Base-by-base conservation (phyloP, 2,329 filamentous ascomycete species). In the Biscogniauxia marginata region DNA sequence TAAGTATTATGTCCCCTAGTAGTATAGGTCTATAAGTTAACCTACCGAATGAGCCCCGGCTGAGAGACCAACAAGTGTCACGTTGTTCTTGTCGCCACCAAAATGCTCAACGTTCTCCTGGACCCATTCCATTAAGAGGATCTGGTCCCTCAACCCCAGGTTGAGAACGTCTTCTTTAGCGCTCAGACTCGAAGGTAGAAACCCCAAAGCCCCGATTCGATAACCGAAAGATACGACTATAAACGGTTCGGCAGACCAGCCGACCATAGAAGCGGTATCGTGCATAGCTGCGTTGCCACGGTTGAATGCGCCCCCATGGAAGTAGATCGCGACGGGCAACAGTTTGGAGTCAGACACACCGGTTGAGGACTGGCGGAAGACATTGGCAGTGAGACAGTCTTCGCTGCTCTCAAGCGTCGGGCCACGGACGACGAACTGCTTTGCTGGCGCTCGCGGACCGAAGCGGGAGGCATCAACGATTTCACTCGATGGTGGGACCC, bases 191-290 rank as follows among this genome's bases (percentile, higher is more conserved):
- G 71, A 84, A 21, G 77, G 77, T n/a, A 88, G 65, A 65, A 89
- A 88, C 0, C 86, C 86, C 64, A 87, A 76, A 3, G 80, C 79
- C 7, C 79, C 78, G 43, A 86, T 75, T 7, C 84, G 76, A 65
- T 85, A 79, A 61, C 76, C 76, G 64, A 81, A 76, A 30, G 74
- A 76, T 1, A 82, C 73, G 4, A 71, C 78, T 44, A 84, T 73
- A 53, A 82, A 75, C 0, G 77, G 76, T 53, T 74, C 63, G 9
- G 64, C 69, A 0, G 69, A 63, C 70, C 76, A 82, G n/a, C 75
- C 77, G 13, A 84, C 73, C 75, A 84, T 78, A 0, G 78, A 77
- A 0, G 76, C 74, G 1, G 79, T 78, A 54, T 83, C 74, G 60
- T 82, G 75, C 73, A 70, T 69, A 52, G 73, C 60, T 55, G 74